Conservation (phyloP, 202 grass and related monocot genomes). For the Carex arenaria region DNA sequence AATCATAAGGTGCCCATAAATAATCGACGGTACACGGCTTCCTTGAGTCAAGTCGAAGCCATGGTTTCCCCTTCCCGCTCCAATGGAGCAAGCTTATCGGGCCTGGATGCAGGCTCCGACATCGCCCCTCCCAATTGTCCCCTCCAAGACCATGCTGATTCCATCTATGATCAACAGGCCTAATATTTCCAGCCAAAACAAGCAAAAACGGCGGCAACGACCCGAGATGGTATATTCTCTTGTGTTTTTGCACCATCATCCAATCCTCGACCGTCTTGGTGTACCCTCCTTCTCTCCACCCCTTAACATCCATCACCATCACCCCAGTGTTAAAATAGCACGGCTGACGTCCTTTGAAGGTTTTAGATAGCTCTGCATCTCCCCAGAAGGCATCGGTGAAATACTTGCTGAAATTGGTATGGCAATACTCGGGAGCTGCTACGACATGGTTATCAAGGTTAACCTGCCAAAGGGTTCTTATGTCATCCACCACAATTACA, state of each 20-base stretch:
- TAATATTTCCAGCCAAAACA: constrained; percentile 72
- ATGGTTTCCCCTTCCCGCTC: constrained; percentile 74
- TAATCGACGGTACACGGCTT: constrained; percentile 61
- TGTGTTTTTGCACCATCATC: constrained; percentile 88
- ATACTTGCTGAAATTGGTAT: constrained; percentile 75
- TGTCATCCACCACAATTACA: constrained; percentile 57
- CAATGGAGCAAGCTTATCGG: constrained; percentile 73
- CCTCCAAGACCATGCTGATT: constrained; percentile 53
- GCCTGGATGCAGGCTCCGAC: constrained; percentile 57
- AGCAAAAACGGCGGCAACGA: constrained; percentile 88
- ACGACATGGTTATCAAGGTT: constrained; percentile 31
- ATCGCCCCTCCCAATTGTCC: constrained; percentile 59
- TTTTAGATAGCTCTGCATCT: constrained; percentile 25
- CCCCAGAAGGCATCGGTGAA: constrained; percentile 68
- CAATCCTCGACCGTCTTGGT: constrained; percentile 68
- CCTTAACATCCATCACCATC: constrained; percentile 74
- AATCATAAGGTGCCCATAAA: constrained; percentile 74
- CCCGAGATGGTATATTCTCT: constrained; percentile 78
- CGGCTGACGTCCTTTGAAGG: constrained; percentile 36
- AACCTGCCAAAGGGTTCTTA: constrained; percentile 44
- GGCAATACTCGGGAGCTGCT: constrained; percentile 68
- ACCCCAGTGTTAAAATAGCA: constrained; percentile 89
- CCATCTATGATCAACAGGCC: constrained; percentile 80
- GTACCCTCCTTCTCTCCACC: constrained; percentile 52
- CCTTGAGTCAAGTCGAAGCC: constrained; percentile 55